Conservation (phyloP, 2,329 filamentous ascomycete species). For the Hymenoscyphus repandus region DNA sequence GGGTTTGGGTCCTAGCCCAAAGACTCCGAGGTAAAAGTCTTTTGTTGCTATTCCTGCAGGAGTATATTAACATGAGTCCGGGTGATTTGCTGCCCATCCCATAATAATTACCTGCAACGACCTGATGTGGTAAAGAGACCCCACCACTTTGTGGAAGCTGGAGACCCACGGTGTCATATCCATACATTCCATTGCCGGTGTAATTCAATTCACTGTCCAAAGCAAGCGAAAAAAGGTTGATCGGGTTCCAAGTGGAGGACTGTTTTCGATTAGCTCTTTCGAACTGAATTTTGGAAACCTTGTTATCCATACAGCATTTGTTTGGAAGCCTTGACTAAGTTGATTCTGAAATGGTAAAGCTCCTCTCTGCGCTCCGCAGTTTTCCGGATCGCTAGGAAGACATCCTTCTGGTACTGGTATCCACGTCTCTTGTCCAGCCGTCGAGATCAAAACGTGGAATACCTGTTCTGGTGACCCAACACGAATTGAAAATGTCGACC, state of each 20-base stretch:
- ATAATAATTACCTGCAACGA: conserved; percentile 18
- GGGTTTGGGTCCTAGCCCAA: conserved; percentile 36
- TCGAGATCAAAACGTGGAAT: conserved; percentile 34
- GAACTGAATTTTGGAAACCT: not conserved
- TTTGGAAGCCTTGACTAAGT: conserved; percentile 9
- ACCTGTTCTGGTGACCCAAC: conserved; percentile 35
- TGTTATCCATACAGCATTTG: conserved; percentile 8
- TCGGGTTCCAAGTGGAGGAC: conserved; percentile 33
- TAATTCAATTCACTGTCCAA: conserved; percentile 36
- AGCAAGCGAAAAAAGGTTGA: conserved; percentile 33
- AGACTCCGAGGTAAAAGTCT: conserved; percentile 29
- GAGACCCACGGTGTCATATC: conserved; percentile 16
- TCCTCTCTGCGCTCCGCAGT: conserved; percentile 11
- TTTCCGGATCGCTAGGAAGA: conserved; percentile 5
- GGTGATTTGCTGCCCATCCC: conserved; percentile 21
- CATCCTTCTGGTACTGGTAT: conserved; percentile 22
- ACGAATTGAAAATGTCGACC: conserved; percentile 36
- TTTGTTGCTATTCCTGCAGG: conserved; percentile 15
- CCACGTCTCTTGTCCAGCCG: conserved; percentile 33
- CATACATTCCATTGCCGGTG: conserved; percentile 21
- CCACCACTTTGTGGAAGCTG: conserved; percentile 22
- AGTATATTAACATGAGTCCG: no score
- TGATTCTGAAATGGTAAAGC: conserved; percentile 6
- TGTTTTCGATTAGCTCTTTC: not conserved
- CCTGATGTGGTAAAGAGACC: conserved; percentile 10